Percentiles rank a stretch among this genome's conserved stretches.
These are phyloP conservation scores for Protomyces macrosporus DNA, from an alignment of 1,139 yeast genomes.

Conservation along the genomic window DNA sequence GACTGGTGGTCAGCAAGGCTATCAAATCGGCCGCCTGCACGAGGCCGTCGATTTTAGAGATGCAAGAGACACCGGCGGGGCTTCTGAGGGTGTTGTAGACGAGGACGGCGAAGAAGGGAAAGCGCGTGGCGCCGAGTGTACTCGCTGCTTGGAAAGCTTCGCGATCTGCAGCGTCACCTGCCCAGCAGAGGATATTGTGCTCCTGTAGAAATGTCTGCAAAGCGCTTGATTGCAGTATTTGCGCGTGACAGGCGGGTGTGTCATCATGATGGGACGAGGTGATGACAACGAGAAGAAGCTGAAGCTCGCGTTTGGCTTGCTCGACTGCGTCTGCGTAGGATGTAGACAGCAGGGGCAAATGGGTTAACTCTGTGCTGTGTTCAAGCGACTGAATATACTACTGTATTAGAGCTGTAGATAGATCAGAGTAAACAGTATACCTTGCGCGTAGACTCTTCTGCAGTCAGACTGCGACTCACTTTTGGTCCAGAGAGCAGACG, in stretches of 20 bases:
- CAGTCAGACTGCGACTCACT: neutral
- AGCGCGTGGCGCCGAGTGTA: slow-evolving; percentile 63
- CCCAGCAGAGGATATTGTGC: slow-evolving; percentile 67
- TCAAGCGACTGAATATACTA: slow-evolving; percentile 8
- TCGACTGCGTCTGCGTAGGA: slow-evolving; percentile 33
- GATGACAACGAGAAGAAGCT: slow-evolving; percentile 67
- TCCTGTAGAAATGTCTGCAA: slow-evolving; percentile 43
- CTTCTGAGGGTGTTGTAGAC: slow-evolving; percentile 45
- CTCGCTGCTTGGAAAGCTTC: slow-evolving; percentile 84
- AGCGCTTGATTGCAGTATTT: slow-evolving; percentile 48
- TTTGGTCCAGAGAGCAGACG: slow-evolving; percentile 2
- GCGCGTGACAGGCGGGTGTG: slow-evolving; percentile 54
- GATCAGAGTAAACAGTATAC: neutral
- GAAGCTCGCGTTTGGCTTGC: slow-evolving; percentile 50
- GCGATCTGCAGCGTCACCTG: slow-evolving; percentile 72
- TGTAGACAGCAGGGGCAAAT: slow-evolving; percentile 46
- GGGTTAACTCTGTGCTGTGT: slow-evolving; percentile 7
- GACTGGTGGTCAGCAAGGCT: slow-evolving; percentile 37
- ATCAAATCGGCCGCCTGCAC: slow-evolving; percentile 36
- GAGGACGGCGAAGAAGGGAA: slow-evolving; percentile 73
- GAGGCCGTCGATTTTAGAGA: slow-evolving; percentile 63
- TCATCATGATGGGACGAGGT: slow-evolving; percentile 71
- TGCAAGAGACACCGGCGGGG: slow-evolving; percentile 48
- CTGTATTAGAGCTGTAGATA: neutral
- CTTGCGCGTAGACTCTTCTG: slow-evolving; percentile 6